A percentile compares a stretch with the other conserved stretches of the same genome.
phyloP scores from a whole-genome alignment of 129 eudicot genomes.

The Smallanthus sonchifolius region DNA sequence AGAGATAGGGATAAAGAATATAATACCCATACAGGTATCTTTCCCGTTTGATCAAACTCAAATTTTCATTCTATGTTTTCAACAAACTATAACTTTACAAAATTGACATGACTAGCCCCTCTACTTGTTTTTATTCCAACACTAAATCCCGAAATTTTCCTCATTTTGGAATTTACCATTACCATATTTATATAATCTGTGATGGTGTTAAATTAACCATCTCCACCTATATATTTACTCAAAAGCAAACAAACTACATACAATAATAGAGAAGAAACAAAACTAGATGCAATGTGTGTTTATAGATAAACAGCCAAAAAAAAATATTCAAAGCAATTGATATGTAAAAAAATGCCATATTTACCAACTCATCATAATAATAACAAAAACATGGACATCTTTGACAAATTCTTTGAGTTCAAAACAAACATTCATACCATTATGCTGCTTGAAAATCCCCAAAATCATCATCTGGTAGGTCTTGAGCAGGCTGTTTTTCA shows the following conservation, averaged over 20 bases:
- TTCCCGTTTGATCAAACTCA: no score
- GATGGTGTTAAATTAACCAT: no score
- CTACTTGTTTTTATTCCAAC: no score
- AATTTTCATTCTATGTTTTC: no score
- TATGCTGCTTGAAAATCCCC: conserved; percentile 97
- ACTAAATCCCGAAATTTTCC: no score
- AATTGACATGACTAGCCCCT: no score
- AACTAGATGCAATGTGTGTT: not conserved
- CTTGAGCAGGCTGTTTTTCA: conserved; percentile 36
- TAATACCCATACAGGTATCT: no score
- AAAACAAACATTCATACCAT: conserved; percentile 29
- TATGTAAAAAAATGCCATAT: conserved; percentile 34
- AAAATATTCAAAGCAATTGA: conserved; percentile 1
- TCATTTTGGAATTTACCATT: no score
- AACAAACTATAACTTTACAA: no score
- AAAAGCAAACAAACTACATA: conserved; percentile 9
- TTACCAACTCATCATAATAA: conserved; percentile 28
- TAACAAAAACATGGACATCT: conserved; percentile 3
- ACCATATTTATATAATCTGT: no score
- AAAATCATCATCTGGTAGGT: conserved; percentile 76
- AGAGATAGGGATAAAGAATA: no score
- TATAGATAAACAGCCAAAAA: conserved; percentile 8
- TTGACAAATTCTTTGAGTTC: conserved; percentile 11
- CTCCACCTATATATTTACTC: not conserved
- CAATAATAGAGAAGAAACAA: not conserved